phyloP scores from a whole-genome alignment of 129 eudicot genomes.

The Heracleum sosnowskyi region DNA sequence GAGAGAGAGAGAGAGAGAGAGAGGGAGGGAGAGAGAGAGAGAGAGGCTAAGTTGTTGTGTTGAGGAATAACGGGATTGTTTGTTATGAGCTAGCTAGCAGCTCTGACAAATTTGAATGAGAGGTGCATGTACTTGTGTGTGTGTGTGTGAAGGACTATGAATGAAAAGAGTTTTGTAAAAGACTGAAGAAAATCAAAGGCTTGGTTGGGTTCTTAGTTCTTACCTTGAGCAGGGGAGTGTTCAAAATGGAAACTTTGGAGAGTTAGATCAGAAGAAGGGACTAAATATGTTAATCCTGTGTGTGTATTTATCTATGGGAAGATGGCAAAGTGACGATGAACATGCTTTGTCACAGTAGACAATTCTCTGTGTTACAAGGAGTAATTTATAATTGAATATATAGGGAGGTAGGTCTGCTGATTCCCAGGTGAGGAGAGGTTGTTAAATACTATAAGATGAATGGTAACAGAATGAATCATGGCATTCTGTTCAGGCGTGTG shows the following conservation, averaged over 20 bases:
- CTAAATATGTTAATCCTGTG: background rate
- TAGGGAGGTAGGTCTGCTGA: background rate
- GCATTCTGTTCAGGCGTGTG: slow-evolving; percentile 4
- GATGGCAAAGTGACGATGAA: background rate
- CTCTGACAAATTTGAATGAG: background rate
- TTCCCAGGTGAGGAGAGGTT: background rate
- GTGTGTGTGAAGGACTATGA: too few relatives aligned
- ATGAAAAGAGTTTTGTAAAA: too few relatives aligned
- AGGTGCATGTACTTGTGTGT: background rate
- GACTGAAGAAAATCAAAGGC: background rate
- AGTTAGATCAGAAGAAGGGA: too few relatives aligned
- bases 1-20: background rate
- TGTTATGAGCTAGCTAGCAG: slow-evolving; percentile 5
- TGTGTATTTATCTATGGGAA: background rate
- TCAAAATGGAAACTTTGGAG: too few relatives aligned
- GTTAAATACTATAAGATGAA: background rate
- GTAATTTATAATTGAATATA: background rate
- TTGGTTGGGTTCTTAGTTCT: background rate
- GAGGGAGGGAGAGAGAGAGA: background rate
- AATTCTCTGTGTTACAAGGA: background rate
- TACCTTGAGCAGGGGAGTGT: background rate
- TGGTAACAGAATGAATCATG: background rate
- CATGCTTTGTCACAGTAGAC: background rate
- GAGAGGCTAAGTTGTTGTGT: background rate
- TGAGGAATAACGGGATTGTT: slow-evolving; percentile 8